Percentiles rank a stretch among this genome's conserved stretches.
Evolutionary conservation across 2,329 filamentous ascomycete genomes (phyloP).

Genomic region (Cercospora sesami): DNA sequence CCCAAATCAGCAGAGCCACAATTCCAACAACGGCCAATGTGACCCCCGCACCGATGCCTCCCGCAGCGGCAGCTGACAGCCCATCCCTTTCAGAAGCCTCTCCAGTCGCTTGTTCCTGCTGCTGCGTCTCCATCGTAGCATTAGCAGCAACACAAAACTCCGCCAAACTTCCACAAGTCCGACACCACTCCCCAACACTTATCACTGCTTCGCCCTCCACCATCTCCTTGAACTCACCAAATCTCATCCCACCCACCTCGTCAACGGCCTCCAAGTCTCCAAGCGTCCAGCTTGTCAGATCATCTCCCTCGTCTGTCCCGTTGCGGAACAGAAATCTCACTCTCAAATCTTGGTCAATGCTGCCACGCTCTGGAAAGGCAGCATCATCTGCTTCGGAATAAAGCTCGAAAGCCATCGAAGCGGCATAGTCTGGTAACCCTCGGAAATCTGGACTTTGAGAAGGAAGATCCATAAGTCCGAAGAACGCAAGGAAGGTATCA

Average conservation of each 20-base stretch:
- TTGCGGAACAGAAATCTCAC: constrained; percentile 60
- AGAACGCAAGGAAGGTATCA: constrained; percentile 16
- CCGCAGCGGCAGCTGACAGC: constrained; percentile 14
- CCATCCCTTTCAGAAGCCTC: not conserved
- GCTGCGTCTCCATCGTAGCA: not conserved
- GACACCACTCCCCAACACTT: constrained; percentile 14
- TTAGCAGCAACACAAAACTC: constrained; percentile 17
- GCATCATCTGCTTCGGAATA: constrained; percentile 10
- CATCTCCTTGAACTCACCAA: constrained; percentile 1
- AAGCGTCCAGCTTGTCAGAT: constrained; percentile 49
- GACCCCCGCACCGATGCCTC: constrained; percentile 14
- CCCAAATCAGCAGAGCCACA: constrained; percentile 4
- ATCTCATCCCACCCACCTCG: constrained; percentile 42
- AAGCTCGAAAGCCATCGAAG: constrained; percentile 10
- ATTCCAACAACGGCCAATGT: constrained; percentile 13
- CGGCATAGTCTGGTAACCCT: constrained; percentile 11
- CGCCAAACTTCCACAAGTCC: constrained; percentile 5
- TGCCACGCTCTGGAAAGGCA: not conserved
- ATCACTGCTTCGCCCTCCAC: constrained; percentile 4
- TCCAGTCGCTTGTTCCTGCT: not conserved
- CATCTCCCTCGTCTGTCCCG: constrained; percentile 44
- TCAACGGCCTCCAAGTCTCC: constrained; percentile 44
- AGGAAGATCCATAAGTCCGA: constrained; percentile 9
- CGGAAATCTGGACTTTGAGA: not conserved
- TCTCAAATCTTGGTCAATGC: constrained; percentile 47